Evolutionary conservation across 2,329 filamentous ascomycete species (phyloP), one percentile per base, ranked within the genome.

Genomic region (Xylaria sp.): DNA sequence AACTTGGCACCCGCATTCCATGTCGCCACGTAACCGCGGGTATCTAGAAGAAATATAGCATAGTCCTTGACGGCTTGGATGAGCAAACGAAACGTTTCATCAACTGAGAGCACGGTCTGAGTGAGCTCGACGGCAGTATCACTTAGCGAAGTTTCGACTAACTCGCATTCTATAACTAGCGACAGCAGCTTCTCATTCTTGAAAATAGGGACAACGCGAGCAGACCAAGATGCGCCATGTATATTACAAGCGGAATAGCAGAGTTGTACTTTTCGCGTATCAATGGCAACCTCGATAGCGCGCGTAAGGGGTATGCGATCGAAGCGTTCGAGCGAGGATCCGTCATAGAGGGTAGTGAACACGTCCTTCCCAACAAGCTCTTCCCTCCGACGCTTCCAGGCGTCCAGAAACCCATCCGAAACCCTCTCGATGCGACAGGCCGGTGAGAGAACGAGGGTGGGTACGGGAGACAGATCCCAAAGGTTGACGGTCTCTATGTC

Each of bases 31-130:
- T 63, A 66, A 4, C 64, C 64, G 7, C 59, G 59, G 10, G 64
- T 66, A 4, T 66, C 64, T 8, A 66, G 59, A 1, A 66, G 53
- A n/a, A 66, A 66, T 15, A 66, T 66, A 28, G 64, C 64, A n/a
- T 66, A 66, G 34, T 66, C 64, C 13, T 63, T 63, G 34, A 66
- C 64, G 3, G 60, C 43, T 10, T 62, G 60, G 18, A 66, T 63
- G 8, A 66, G 64, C 2, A 66, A 28, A 5, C 59, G 59, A 23
- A 66, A 45, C 4, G 64, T 63, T 52, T 66, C 64, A 18, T 66
- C 64, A 36, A 55, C 34, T 2, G 64, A 62, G 9, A 66, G 64
- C 64, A 66, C 59, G 45, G 62, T 63, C 28, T 63, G 52, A 5
- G 59, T 59, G 20, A 63, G 12, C 43, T 62, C 63, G 32, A 55